Evolutionary conservation across 2,329 filamentous ascomycete species (phyloP), one percentile per base, ranked within the genome.

Genomic region (Penicillium palitans): DNA sequence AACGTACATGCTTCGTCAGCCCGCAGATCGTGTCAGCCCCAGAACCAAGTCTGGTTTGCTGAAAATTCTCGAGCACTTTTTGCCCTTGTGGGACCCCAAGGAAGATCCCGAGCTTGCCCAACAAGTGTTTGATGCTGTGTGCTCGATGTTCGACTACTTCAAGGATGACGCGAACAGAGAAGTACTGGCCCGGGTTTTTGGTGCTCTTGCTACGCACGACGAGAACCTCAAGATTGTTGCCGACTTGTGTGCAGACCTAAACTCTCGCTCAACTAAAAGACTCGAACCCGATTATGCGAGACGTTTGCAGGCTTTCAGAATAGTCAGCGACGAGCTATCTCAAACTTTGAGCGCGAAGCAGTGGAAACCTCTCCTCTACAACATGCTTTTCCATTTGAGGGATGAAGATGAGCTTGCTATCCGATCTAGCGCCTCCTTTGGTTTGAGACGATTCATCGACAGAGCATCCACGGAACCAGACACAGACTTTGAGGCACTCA

Each of bases 361-460:
- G 74, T 99, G 95, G 93, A 83, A 88, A 52, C 93, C 95, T 6
- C 76, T 99, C 21, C 78, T 98, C 12, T 90, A 93, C 76, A 99
- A 98, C 70, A 84, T 96, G 79, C 81, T 96, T 2, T 98, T 88
- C 75, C 95, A 89, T 70, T 88, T 97, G 63, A 88, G 87, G 64
- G 86, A 93, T 63, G 88, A 91, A 55, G 91, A 96, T 61, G 95
- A 99, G 72, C 88, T 96, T 63, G 90, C 91, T 46, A 90, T 97
- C 49, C 79, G 96, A 57, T 81, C 84, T 3, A 97, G 93, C 72
- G 91, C 95, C 7, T 90, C 92, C 0, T 89, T 93, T 68, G 85
- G 86, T 6, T 78, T 99, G 40, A 90, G 89, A 67, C 84, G 87
- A 52, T 95, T 97, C 68, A 82, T 96, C 35, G 84, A 90, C 65